Conservation (phyloP, 768 basidiomycete genomes). For the Lentinula sp. region DNA sequence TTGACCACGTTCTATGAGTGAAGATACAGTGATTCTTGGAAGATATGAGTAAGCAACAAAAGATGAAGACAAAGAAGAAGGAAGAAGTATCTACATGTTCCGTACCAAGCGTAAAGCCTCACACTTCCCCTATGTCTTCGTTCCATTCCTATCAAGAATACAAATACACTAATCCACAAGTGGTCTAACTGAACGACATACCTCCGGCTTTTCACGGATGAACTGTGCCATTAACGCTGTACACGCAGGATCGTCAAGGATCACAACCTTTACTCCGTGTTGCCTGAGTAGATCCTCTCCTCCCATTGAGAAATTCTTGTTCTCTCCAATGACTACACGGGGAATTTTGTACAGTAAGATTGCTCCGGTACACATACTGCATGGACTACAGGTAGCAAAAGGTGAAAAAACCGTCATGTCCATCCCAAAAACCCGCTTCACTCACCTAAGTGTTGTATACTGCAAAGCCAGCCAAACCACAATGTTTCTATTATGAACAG, state of each 20-base stretch:
- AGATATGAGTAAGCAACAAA: no score
- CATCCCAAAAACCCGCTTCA: neutral
- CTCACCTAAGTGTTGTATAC: conserved; percentile 32
- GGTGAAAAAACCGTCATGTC: neutral
- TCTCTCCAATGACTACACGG: conserved; percentile 62
- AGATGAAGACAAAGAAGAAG: no score
- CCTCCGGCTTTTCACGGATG: conserved; percentile 50
- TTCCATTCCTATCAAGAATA: conserved; percentile 36
- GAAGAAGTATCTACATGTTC: no score
- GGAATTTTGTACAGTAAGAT: conserved; percentile 60
- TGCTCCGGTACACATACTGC: conserved; percentile 61
- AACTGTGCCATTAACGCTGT: conserved; percentile 50
- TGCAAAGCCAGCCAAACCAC: conserved; percentile 4
- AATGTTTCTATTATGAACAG: neutral
- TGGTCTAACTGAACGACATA: conserved; percentile 16
- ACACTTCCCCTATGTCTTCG: conserved; percentile 51
- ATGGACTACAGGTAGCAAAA: conserved; percentile 36
- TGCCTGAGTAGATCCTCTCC: conserved; percentile 46
- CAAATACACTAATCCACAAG: conserved; percentile 8
- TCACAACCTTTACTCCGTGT: conserved; percentile 48
- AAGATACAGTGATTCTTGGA: no score
- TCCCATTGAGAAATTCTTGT: conserved; percentile 40
- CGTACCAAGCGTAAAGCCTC: neutral
- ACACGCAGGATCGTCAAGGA: conserved; percentile 44
- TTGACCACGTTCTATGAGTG: no score